Evolutionary conservation across 768 basidiomycete genomes (phyloP).

Genomic region (Lentinula edodes): DNA sequence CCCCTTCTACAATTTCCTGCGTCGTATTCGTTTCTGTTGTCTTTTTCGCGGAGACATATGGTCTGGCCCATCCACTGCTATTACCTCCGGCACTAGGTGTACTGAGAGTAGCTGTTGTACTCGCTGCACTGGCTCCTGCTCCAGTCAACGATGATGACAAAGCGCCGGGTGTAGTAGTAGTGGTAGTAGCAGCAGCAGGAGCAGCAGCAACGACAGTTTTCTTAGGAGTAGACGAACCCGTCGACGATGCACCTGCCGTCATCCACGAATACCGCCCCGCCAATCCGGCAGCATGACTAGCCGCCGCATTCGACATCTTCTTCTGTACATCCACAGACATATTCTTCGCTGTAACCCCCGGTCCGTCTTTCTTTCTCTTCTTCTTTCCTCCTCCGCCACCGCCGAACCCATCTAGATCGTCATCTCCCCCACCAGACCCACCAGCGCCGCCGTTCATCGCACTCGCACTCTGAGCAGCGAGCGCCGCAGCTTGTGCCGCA

Average conservation of each 20-base stretch:
- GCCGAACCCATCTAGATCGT: conserved; percentile 40
- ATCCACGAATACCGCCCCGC: conserved; percentile 87
- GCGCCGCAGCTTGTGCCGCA: conserved; percentile 61
- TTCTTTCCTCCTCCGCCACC: conserved; percentile 48
- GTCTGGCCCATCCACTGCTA: conserved; percentile 50
- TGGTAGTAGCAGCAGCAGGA: conserved; percentile 23
- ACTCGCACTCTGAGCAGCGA: conserved; percentile 47
- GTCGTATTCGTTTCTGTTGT: conserved; percentile 17
- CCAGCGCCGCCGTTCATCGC: conserved; percentile 21
- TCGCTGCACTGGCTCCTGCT: conserved; percentile 17
- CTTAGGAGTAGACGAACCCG: conserved; percentile 22
- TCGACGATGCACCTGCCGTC: conserved; percentile 51
- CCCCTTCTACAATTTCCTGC: conserved; percentile 44
- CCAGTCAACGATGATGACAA: conserved; percentile 13
- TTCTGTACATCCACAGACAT: conserved; percentile 91
- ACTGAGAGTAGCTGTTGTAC: conserved; percentile 18
- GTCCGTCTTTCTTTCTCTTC: conserved; percentile 81
- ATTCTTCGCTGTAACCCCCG: conserved; percentile 79
- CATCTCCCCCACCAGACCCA: conserved; percentile 21
- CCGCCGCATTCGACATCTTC: conserved; percentile 88
- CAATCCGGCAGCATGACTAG: conserved; percentile 82
- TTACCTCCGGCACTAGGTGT: conserved; percentile 15
- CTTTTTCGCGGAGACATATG: conserved; percentile 53
- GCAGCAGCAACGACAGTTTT: conserved; percentile 30
- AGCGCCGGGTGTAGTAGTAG: conserved; percentile 18